These are phyloP conservation scores for Endocarpon pusillum DNA, from an alignment of 495 filamentous ascomycete genomes.

Conservation along the genomic window DNA sequence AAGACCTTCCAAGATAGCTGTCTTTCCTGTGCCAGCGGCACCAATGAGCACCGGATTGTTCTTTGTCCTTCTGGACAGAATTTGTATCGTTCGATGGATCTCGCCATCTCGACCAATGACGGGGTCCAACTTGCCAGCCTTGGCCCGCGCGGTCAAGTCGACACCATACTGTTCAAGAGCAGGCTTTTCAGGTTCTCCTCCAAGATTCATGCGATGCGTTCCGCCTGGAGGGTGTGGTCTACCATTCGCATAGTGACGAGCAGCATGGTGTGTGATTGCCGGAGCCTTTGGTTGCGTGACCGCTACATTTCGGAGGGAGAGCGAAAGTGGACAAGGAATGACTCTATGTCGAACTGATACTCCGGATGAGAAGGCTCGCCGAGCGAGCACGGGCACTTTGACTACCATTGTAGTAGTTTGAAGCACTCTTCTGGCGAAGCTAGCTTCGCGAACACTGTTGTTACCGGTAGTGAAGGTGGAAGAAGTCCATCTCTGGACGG, in stretches of 20 bases:
- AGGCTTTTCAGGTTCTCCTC: conserved; percentile 61
- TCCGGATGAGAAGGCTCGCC: too few species aligned
- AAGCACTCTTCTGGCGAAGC: too few species aligned
- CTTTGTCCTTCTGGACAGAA: conserved; percentile 83
- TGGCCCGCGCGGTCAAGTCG: conserved; percentile 75
- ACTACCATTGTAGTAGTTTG: too few species aligned
- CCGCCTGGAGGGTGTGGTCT: conserved; percentile 76
- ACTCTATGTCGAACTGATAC: too few species aligned
- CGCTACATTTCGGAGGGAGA: too few species aligned
- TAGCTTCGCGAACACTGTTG: too few species aligned
- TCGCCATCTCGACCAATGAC: conserved; percentile 86
- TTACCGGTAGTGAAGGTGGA: too few species aligned
- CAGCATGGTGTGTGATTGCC: too few species aligned
- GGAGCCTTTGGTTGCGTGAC: too few species aligned
- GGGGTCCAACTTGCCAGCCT: conserved; percentile 80
- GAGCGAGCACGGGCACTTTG: too few species aligned
- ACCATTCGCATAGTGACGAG: conserved; percentile 56
- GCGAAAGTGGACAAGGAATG: too few species aligned
- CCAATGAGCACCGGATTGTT: conserved; percentile 96
- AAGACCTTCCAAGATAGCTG: conserved; percentile 82
- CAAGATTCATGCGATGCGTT: conserved; percentile 81
- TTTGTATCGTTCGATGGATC: conserved; percentile 86
- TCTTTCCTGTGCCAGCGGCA: conserved; percentile 86
- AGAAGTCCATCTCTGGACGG: too few species aligned
- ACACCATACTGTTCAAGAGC: conserved; percentile 82